Conservation (phyloP, 2,329 filamentous ascomycete genomes). For the Colletotrichum abscissum region DNA sequence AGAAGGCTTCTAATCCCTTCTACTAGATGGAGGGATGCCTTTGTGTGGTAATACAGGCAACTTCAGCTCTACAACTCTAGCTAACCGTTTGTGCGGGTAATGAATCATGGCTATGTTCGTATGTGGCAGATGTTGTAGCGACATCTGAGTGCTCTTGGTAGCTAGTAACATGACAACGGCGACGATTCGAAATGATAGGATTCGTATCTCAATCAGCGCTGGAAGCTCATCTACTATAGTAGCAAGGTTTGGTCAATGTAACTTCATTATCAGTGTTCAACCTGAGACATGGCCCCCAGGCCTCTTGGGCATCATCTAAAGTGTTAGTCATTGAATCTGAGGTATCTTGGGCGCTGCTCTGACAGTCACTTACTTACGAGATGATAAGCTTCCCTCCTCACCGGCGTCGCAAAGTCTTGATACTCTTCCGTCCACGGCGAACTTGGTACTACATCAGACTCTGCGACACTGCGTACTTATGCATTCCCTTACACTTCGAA, state of each 20-base stretch:
- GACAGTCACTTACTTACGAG: neutral
- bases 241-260: no score
- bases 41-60: conserved; percentile 16
- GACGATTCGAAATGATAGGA: no score
- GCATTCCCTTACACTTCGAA: no score
- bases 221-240: no score
- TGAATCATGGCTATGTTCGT: neutral
- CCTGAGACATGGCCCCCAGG: neutral
- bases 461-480: no score
- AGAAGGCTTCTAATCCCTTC: conserved; percentile 14
- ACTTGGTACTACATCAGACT: neutral
- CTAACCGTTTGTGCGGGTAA: neutral
- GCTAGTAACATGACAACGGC: no score
- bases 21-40: conserved; percentile 23
- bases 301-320: neutral
- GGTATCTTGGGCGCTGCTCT: neutral
- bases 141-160: neutral
- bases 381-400: neutral
- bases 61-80: neutral
- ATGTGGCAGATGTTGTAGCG: neutral
- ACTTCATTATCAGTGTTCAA: neutral
- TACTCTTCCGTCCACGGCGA: fast-evolving
- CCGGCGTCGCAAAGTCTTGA: no score
- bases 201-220: no score
- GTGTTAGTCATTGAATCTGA: neutral